These are phyloP conservation scores for Monosporascus cannonballus DNA, from an alignment of 2,329 filamentous ascomycete species.

Conservation along the genomic window DNA sequence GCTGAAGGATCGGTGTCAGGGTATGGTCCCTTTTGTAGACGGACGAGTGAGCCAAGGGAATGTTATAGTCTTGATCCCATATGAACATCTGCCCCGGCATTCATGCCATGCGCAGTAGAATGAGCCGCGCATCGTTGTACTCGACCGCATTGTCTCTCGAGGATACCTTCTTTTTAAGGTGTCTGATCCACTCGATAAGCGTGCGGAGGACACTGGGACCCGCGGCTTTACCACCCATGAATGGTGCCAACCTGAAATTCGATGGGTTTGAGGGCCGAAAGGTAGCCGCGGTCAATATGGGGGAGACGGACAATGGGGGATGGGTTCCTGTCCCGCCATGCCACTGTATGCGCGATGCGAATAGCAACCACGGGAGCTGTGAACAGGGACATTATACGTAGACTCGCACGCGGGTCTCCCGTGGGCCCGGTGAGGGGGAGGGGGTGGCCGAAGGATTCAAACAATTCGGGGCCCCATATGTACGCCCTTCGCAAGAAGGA, in stretches of 20 bases:
- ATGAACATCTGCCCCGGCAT: background rate
- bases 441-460: background rate
- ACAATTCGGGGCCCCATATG: background rate
- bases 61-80: background rate
- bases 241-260: background rate
- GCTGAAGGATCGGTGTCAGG: background rate
- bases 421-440: background rate
- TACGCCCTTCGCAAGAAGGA: background rate
- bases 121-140: background rate
- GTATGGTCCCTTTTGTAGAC: too few species aligned
- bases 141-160: background rate
- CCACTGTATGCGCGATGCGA: too few species aligned
- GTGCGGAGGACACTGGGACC: background rate
- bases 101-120: background rate
- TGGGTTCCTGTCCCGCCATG: background rate
- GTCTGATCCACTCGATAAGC: background rate
- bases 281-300: background rate
- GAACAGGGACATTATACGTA: background rate
- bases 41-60: background rate
- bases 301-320: background rate
- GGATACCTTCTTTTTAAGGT: background rate
- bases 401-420: background rate
- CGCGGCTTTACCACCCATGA: background rate
- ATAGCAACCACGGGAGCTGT: too few species aligned
- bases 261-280: background rate